These are phyloP conservation scores for Gautieria morchelliformis DNA, from an alignment of 768 basidiomycete species.

Conservation along the genomic window DNA sequence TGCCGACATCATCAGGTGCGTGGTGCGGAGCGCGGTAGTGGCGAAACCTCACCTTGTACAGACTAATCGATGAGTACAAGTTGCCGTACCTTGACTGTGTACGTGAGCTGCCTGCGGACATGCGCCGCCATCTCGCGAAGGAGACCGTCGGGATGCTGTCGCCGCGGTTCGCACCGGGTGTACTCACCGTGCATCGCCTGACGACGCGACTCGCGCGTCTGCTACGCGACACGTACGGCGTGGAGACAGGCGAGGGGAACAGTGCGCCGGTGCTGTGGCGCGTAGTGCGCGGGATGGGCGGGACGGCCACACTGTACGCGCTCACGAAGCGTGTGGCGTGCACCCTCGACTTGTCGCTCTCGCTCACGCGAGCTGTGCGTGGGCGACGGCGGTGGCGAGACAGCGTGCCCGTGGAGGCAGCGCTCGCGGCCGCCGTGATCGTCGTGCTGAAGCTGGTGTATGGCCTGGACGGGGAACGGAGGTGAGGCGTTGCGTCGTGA, in stretches of 20 bases:
- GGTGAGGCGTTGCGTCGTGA: too few relatives aligned
- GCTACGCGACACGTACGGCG: constrained; percentile 41
- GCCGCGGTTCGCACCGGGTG: constrained; percentile 61
- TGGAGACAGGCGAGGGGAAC: constrained; percentile 68
- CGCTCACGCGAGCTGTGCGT: too few relatives aligned
- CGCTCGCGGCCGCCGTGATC: constrained; percentile 47
- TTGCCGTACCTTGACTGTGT: constrained; percentile 76
- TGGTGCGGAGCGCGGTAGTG: neutral
- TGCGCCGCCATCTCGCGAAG: constrained; percentile 66
- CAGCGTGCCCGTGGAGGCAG: constrained; percentile 59
- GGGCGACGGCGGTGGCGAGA: constrained; percentile 42
- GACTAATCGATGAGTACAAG: constrained; percentile 63
- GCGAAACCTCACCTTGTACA: constrained; percentile 19
- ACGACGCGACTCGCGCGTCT: constrained; percentile 53
- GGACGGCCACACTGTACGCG: constrained; percentile 58
- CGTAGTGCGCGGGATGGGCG: constrained; percentile 52
- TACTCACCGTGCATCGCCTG: constrained; percentile 46
- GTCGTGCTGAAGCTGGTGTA: constrained; percentile 32
- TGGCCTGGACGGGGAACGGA: constrained; percentile 49
- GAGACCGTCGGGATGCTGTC: constrained; percentile 57
- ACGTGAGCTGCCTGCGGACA: constrained; percentile 46
- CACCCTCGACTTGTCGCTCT: too few relatives aligned
- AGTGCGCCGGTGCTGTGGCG: constrained; percentile 73
- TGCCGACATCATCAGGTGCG: constrained; percentile 66
- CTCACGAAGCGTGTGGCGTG: constrained; percentile 24